Conservation (phyloP, 345 rosid species). For the Ceriops zippeliana region DNA sequence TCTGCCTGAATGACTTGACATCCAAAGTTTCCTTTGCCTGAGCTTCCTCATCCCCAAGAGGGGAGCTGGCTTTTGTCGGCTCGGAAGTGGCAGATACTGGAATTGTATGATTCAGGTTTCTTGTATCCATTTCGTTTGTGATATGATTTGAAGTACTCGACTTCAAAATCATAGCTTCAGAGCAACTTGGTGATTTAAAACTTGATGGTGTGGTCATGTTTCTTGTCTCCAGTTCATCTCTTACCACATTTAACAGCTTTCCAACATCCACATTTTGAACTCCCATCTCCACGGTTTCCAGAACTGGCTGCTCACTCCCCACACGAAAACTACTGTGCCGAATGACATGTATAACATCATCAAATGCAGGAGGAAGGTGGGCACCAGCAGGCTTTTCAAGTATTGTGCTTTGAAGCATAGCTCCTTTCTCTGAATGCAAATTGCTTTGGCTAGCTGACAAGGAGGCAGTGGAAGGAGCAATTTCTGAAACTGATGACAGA, state of each 20-base stretch:
- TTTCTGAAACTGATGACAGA: constrained; percentile 45
- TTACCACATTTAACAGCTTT: constrained; percentile 65
- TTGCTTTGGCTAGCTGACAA: constrained; percentile 30
- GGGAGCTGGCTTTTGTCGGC: constrained; percentile 36
- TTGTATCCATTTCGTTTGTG: constrained; percentile 43
- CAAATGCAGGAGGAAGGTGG: constrained; percentile 59
- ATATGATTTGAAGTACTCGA: constrained; percentile 41
- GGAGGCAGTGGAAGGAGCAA: constrained; percentile 30
- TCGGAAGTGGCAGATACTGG: constrained; percentile 42
- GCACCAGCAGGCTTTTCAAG: constrained; percentile 40
- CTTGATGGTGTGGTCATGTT: constrained; percentile 30
- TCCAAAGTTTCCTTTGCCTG: constrained; percentile 69
- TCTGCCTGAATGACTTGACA: constrained; percentile 83
- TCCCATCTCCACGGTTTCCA: constrained; percentile 81
- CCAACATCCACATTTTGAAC: constrained; percentile 71
- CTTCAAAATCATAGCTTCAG: constrained; percentile 37
- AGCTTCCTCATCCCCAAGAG: constrained; percentile 46
- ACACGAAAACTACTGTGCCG: constrained; percentile 84
- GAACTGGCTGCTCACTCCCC: constrained; percentile 76
- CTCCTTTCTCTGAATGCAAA: constrained; percentile 44
- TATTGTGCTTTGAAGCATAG: constrained; percentile 33
- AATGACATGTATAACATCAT: constrained; percentile 82
- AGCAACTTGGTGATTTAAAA: constrained; percentile 40
- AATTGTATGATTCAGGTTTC: constrained; percentile 21
- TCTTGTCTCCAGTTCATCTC: constrained; percentile 67